phyloP scores from a whole-genome alignment of 345 rosid genomes.

The Noccaea bulbosa region DNA sequence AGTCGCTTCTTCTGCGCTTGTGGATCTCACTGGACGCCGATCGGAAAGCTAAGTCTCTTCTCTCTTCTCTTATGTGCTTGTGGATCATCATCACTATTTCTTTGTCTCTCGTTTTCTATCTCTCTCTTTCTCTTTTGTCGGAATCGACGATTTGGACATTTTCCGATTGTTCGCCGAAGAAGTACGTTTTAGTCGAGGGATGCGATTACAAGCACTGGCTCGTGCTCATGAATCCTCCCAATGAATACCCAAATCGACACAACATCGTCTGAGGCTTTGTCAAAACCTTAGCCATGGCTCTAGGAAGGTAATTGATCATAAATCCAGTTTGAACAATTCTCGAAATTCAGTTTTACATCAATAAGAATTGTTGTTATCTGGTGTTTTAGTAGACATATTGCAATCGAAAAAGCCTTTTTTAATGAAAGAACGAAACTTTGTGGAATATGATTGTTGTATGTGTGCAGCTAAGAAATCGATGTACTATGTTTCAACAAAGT shows the following conservation, averaged over 20 bases:
- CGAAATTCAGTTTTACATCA: not conserved
- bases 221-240: slow-evolving; percentile 52
- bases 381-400: not conserved
- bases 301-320: slow-evolving; percentile 41
- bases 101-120: too few species aligned
- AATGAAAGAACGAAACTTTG: slow-evolving; percentile 14
- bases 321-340: not conserved
- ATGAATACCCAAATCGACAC: slow-evolving; percentile 51
- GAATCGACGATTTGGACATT: too few species aligned
- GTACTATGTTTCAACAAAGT: slow-evolving; percentile 58
- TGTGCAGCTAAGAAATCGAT: slow-evolving; percentile 49
- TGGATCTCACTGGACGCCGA: too few species aligned
- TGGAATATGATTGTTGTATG: slow-evolving; percentile 16
- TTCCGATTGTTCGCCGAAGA: too few species aligned
- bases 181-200: slow-evolving; percentile 49
- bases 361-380: not conserved
- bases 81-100: too few species aligned
- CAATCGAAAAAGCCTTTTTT: not conserved
- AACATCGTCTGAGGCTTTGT: slow-evolving; percentile 47
- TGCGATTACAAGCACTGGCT: slow-evolving; percentile 60
- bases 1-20: too few species aligned
- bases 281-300: slow-evolving; percentile 48
- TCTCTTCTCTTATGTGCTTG: too few species aligned
- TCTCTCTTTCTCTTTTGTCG: too few species aligned
- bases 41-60: too few species aligned